phyloP scores from a whole-genome alignment of 2,329 filamentous ascomycete species.

The Trichoderma citrinoviride region DNA sequence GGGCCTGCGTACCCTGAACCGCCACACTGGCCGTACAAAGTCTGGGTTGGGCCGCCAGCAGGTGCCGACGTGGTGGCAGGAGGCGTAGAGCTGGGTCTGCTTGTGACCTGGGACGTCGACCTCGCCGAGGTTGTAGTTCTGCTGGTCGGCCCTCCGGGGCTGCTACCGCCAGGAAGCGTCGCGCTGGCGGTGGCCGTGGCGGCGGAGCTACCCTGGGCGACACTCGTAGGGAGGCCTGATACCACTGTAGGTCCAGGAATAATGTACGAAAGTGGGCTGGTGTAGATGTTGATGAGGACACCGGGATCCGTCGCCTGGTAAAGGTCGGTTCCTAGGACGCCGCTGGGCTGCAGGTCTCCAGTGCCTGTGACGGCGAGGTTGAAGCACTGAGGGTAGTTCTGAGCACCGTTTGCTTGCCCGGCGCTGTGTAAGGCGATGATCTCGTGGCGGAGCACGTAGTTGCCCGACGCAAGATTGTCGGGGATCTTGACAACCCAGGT shows the following conservation, averaged over 20 bases:
- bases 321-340: slow-evolving; percentile 37
- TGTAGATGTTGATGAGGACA: slow-evolving; percentile 38
- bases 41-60: neutral
- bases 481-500: slow-evolving; percentile 52
- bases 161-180: neutral
- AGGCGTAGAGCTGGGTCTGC: neutral
- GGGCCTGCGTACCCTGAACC: slow-evolving; percentile 15
- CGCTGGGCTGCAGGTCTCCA: slow-evolving; percentile 35
- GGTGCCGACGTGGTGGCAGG: slow-evolving; percentile 1
- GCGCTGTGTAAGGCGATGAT: slow-evolving; percentile 54
- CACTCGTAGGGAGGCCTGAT: slow-evolving; percentile 29
- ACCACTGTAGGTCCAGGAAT: slow-evolving; percentile 36
- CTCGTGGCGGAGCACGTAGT: slow-evolving; percentile 56
- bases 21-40: slow-evolving; percentile 15
- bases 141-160: slow-evolving; percentile 5
- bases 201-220: slow-evolving; percentile 29
- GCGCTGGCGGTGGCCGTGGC: slow-evolving; percentile 27
- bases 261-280: slow-evolving; percentile 28
- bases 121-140: neutral
- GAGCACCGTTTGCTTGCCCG: slow-evolving; percentile 41
- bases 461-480: slow-evolving; percentile 45
- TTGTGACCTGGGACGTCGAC: neutral
- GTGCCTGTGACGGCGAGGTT: slow-evolving; percentile 47
- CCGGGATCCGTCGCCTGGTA: slow-evolving; percentile 39
- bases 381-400: slow-evolving; percentile 54